Evolutionary conservation across 2,329 filamentous ascomycete species (phyloP), one percentile per base, ranked within the genome.

Genomic region (Colletotrichum sp.): DNA sequence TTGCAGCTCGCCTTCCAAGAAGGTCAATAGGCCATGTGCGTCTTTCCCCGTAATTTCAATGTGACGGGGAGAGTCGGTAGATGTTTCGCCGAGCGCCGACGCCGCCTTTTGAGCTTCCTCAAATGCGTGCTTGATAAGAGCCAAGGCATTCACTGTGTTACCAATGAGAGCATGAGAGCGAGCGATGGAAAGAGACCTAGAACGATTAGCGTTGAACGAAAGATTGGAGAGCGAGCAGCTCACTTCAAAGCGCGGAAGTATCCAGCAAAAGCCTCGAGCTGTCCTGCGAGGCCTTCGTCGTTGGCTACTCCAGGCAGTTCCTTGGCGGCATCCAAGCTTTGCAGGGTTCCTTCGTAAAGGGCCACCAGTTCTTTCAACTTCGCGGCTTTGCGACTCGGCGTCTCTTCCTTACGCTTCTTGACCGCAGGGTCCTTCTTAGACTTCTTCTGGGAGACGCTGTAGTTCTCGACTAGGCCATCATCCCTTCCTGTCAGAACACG

Each of bases 181-280:
- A 62, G 95, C 95, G 79, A 99, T 93, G 52, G 96, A 93, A 65
- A 98, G 89, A 80, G 93, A 96, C 83, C 95, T 95, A 70, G 71
- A 59, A 18, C 16, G 55, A 79, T 75, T 80, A 79, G 18, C 60
- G 34, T 78, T 26, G 77, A 67, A 68, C 49, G 52, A 62, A 52
- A 44, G 32, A 13, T 5, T 7, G 55, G 12, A 12, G 2, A 24
- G 44, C n/a, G 10, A 13, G 36, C 28, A 55, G 85, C 91, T 83
- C 88, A 96, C 93, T 96, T 98, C 71, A 99, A 88, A 12, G 97
- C 95, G 77, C 93, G 92, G 87, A 99, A 99, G 85, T 99, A 99
- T 76, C 91, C 89, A 44, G 91, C 89, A 79, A 95, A 96, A 39
- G 92, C 92, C 72, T 95, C 92, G n/a, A 99, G 88, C 83, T 97